Evolutionary conservation across 2,329 filamentous ascomycete genomes (phyloP).

Genomic region (Aureobasidium sp.): DNA sequence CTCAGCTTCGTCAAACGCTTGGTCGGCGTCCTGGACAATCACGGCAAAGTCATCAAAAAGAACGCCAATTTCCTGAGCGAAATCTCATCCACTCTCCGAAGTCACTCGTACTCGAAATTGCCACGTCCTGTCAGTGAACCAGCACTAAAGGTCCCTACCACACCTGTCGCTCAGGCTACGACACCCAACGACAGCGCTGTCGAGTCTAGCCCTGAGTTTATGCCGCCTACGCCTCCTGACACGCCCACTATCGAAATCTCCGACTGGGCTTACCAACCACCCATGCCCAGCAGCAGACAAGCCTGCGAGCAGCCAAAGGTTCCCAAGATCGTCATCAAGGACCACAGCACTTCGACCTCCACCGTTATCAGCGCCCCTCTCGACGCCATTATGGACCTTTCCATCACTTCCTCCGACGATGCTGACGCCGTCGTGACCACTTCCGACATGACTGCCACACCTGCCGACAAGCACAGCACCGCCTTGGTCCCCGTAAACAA

Average conservation of each 20-base stretch:
- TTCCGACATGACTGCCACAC: not conserved
- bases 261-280: not conserved
- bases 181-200: not conserved
- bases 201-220: constrained; percentile 4
- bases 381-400: not conserved
- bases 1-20: constrained; percentile 11
- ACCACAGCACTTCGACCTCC: not conserved
- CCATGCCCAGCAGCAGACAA: constrained; percentile 1
- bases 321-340: constrained; percentile 6
- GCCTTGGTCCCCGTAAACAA: not conserved
- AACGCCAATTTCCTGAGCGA: constrained; percentile 1
- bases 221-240: constrained; percentile 10
- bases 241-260: constrained; percentile 1
- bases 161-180: not conserved
- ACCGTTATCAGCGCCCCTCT: constrained; percentile 2
- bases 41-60: constrained; percentile 7
- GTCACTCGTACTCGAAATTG: constrained; percentile 1
- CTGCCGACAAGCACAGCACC: not conserved
- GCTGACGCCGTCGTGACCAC: not conserved
- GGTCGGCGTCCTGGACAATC: constrained; percentile 2
- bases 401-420: not conserved
- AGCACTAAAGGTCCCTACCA: not conserved
- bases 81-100: not conserved
- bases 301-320: constrained; percentile 2
- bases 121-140: constrained; percentile 5